Evolutionary conservation across 768 basidiomycete genomes (phyloP).

Genomic region (Suillus placidus): DNA sequence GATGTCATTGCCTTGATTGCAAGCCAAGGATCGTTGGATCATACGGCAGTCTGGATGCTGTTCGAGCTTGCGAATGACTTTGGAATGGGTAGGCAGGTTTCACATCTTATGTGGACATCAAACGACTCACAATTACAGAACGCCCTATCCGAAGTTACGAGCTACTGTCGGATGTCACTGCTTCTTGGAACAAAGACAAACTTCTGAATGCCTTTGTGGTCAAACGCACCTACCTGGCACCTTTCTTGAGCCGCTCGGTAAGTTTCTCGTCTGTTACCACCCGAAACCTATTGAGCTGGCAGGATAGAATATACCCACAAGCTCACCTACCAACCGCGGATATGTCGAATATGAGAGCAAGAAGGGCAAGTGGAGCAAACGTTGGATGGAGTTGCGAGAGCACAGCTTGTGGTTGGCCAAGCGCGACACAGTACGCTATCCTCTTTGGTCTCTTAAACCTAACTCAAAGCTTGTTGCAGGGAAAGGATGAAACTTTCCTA

Average conservation of each 20-base stretch:
- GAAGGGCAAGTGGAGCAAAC: conserved; percentile 93
- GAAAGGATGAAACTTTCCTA: conserved; percentile 80
- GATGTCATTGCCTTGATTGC: conserved; percentile 73
- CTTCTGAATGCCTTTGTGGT: conserved; percentile 79
- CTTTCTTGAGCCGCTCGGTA: conserved; percentile 60
- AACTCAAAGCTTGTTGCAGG: conserved; percentile 44
- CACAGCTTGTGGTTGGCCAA: conserved; percentile 88
- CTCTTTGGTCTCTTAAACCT: not conserved
- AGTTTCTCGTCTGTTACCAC: conserved; percentile 30
- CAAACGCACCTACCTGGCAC: conserved; percentile 70
- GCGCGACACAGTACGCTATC: conserved; percentile 71
- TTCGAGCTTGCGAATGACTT: conserved; percentile 90
- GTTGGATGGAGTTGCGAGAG: conserved; percentile 86
- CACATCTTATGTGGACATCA: conserved; percentile 4
- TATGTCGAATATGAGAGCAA: conserved; percentile 91
- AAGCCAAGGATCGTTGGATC: conserved; percentile 64
- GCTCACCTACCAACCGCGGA: conserved; percentile 47
- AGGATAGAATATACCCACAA: conserved; percentile 52
- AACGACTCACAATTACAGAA: conserved; percentile 51
- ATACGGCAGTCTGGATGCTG: conserved; percentile 81
- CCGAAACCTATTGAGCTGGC: conserved; percentile 46
- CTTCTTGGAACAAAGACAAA: conserved; percentile 88
- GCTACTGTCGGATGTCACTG: conserved; percentile 72
- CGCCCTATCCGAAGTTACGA: conserved; percentile 90
- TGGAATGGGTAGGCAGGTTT: conserved; percentile 76